phyloP scores from a whole-genome alignment of 164 flowering plant genomes.

The Stephania japonica region DNA sequence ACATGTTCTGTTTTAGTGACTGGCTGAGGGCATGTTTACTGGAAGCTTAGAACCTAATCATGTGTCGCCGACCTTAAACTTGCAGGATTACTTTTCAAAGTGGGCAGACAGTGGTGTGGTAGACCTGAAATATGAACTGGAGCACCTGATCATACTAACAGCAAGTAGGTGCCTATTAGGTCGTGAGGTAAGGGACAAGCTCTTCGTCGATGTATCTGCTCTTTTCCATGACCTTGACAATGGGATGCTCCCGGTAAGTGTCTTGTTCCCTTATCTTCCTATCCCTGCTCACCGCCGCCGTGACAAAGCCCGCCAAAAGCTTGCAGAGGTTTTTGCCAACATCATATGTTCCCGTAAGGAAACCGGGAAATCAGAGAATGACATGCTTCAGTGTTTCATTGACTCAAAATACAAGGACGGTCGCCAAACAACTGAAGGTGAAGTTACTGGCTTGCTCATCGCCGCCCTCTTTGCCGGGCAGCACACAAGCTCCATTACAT shows the following conservation, averaged over 20 bases:
- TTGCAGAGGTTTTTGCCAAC: conserved; percentile 61
- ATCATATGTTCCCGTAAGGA: conserved; percentile 73
- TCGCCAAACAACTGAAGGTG: conserved; percentile 74
- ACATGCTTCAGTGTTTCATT: conserved; percentile 90
- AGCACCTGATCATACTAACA: conserved; percentile 87
- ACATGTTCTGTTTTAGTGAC: not conserved
- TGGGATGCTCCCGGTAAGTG: conserved; percentile 97
- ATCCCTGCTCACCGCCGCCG: conserved; percentile 92
- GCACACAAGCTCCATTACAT: conserved; percentile 95
- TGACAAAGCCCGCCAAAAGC: conserved; percentile 76
- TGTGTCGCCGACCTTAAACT: conserved; percentile 13
- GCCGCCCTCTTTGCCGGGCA: conserved; percentile 98
- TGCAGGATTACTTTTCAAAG: conserved; percentile 88
- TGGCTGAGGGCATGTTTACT: not conserved
- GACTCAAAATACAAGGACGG: conserved; percentile 94
- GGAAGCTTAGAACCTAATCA: not conserved
- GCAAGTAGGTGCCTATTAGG: conserved; percentile 96
- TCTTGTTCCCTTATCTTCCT: conserved; percentile 81
- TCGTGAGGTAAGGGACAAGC: conserved; percentile 82
- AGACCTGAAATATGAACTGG: conserved; percentile 87
- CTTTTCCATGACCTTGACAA: conserved; percentile 96
- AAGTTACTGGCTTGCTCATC: conserved; percentile 94
- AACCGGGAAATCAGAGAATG: conserved; percentile 58
- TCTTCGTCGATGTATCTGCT: conserved; percentile 87
- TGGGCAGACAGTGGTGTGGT: conserved; percentile 93